A percentile compares a stretch with the other conserved stretches of the same genome.
Conservation (phyloP, 2,329 filamentous ascomycete species). For the Penicillium sp. region DNA sequence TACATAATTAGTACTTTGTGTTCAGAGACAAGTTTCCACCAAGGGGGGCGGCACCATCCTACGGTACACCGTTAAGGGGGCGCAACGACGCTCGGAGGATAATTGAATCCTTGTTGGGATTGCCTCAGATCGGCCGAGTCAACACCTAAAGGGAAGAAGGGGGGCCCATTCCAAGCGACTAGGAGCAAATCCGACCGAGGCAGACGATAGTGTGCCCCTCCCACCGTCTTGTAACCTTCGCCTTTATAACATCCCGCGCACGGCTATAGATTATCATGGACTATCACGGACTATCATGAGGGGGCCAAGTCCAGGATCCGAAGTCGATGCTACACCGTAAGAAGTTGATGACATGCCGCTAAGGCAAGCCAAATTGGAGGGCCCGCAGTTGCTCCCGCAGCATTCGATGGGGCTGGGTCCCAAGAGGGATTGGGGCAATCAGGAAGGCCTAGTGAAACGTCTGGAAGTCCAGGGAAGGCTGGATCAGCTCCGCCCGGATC, state of each 20-base stretch:
- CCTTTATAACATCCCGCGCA: conserved; percentile 4
- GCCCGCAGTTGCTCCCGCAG: conserved; percentile 20
- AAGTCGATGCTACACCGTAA: conserved; percentile 23
- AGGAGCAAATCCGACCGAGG: conserved; percentile 4
- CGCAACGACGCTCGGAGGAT: conserved; percentile 4
- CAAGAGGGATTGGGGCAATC: conserved; percentile 9
- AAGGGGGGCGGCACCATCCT: not conserved
- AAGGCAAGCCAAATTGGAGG: conserved; percentile 23
- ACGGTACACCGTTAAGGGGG: not conserved
- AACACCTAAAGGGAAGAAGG: not conserved
- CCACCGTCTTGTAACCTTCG: not conserved
- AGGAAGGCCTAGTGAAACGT: conserved; percentile 19
- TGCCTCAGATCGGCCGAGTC: conserved; percentile 4
- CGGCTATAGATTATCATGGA: not conserved
- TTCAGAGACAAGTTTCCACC: not conserved
- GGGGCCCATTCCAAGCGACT: not conserved
- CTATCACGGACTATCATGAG: not conserved
- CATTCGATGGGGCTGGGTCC: conserved; percentile 10
- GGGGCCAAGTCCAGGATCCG: conserved; percentile 2
- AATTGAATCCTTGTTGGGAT: conserved; percentile 3
- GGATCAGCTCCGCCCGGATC: conserved; percentile 14
- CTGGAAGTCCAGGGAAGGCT: conserved; percentile 26
- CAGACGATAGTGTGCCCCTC: not conserved
- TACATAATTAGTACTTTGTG: not conserved
- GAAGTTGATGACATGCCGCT: conserved; percentile 25